Base-by-base conservation (phyloP, 805 yeast species). In the Lachancea meyersii region DNA sequence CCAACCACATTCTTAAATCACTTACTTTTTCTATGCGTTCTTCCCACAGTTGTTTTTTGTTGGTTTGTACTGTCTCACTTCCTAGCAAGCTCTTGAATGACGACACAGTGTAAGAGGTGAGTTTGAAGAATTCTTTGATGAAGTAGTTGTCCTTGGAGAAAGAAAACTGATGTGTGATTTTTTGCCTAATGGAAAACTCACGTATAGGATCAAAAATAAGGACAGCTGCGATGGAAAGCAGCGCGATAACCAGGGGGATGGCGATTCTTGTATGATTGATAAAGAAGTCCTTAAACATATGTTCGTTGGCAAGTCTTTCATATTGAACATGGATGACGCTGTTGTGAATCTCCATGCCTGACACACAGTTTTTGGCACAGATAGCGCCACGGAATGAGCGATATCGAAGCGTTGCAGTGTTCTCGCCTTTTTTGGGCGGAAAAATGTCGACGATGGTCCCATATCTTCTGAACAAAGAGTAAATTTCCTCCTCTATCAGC, bases 201-300 rank as follows among this genome's bases (percentile, higher is more conserved):
- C 98, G 76, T 34, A 93, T 86, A 1, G 98, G 98, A 53, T 93
- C 98, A 63, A 93, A 93, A 33, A 93, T 74, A 24, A 85, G 57
- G 34, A 88, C 95, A 0, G 97, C 94, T 2, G 82, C 47, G 2
- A 86, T 82, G 2, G 97, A 89, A 10, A 87, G 48, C 1, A 88
- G 43, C 0, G 96, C 96, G 32, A 93, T 62, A 5, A 87, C 53
- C 5, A 85, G 62, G 0, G 98, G 98, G 20, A 91, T 70, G 1
- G 91, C 77, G 42, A 93, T 81, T 53, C 89, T 76, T 30, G 93
- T 81, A 58, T 93, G 98, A 51, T 77, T 78, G 11, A 76, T 63
- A 28, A 88, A 70, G 58, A 80, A 76, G 13, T 78, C 77, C 6
- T 72, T 63, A 3, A 87, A 46, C 26, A 73, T 53, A 50, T 78